Evolutionary conservation across 331 rosid species (phyloP), one percentile per base, ranked within the genome.

Genomic region (Acacia concinna): DNA sequence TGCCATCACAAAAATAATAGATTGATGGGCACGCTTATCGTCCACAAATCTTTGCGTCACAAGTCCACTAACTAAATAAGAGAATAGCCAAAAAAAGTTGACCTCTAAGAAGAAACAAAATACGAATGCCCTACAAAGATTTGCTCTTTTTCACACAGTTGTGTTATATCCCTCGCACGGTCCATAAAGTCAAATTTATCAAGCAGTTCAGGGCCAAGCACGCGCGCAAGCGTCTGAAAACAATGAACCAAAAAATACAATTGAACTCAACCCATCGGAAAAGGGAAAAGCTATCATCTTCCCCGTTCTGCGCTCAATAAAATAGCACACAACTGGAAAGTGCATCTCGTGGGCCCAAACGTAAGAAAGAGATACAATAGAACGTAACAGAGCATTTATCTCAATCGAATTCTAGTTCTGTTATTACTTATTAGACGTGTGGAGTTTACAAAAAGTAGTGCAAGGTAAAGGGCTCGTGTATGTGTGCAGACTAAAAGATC

Each of bases 391-490:
- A 67, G 57, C 32, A 21, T 13, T 9, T 40, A 60, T 63, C 54
- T 56, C 30, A 23, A 23, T 40, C 34, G 67, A 56, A 81, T 60
- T 81, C 69, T 73, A 52, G 40, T 67, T 76, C 60, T 66, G 65
- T 86, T 86, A 69, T 83, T 83, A 54, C 56, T 86, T 86, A 69
- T 83, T 83, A 54, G 37, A 70, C 17, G 84, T 65, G 40, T 37
- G 44, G 40, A 44, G 80, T 78, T 62, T 38, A 79, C 78, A 66
- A 79, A 71, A 71, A 77, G 37, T 41, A 72, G 64, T 71, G 74
- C 76, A 76, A 67, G 76, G 85, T 20, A 47, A 41, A 68, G 21
- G 62, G 63, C 43, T 30, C 62, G 43, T 71, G 30, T 30, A 20
- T 31, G 76, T 71, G 76, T 47, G 44, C 60, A 18, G 37, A 20